A percentile compares a stretch with the other conserved stretches of the same genome.
Evolutionary conservation across 2,329 filamentous ascomycete genomes (phyloP).

Genomic region (Clonostachys rosea): DNA sequence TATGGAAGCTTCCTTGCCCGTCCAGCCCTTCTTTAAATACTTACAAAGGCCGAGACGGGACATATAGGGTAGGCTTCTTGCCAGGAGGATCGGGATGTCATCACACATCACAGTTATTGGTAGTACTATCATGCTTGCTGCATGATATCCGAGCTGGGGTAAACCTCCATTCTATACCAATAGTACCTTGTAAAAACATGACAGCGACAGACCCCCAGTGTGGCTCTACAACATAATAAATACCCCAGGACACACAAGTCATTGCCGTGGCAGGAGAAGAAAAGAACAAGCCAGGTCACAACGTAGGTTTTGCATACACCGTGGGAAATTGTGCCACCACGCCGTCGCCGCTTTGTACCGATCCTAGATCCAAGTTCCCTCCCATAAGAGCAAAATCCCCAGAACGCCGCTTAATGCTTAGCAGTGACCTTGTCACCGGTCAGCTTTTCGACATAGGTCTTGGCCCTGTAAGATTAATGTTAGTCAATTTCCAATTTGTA

Average conservation of each 20-base stretch:
- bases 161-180: too few species aligned
- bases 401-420: conserved; percentile 56
- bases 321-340: neutral
- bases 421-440: conserved; percentile 60
- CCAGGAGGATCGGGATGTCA: too few species aligned
- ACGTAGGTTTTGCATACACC: neutral
- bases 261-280: neutral
- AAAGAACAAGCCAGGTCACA: neutral
- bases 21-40: too few species aligned
- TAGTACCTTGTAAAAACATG: too few species aligned
- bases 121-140: too few species aligned
- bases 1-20: too few species aligned
- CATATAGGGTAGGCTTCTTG: too few species aligned
- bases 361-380: neutral
- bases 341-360: neutral
- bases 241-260: neutral
- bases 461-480: conserved; percentile 43
- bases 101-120: too few species aligned
- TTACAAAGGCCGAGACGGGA: too few species aligned
- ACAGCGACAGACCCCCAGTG: too few species aligned
- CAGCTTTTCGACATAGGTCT: conserved; percentile 62
- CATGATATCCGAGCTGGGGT: too few species aligned
- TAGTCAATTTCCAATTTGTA: conserved; percentile 1
- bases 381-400: neutral
- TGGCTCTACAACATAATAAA: neutral